Base-by-base conservation (phyloP, 2,329 filamentous ascomycete genomes). In the Hypomyces perniciosus region DNA sequence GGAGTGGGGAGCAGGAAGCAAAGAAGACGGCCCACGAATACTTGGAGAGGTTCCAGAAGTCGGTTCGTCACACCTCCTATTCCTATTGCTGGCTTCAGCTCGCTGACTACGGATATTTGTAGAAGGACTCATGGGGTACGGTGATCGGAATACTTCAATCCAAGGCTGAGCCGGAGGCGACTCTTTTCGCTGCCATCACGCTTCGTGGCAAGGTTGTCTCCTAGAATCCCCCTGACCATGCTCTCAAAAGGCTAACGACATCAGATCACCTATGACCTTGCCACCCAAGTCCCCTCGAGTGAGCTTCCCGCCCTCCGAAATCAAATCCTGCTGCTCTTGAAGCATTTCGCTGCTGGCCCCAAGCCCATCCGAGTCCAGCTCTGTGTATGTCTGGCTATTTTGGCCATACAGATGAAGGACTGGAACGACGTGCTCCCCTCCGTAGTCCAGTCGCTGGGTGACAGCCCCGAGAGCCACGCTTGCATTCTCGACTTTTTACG, bases 1-100 rank as follows among this genome's bases (percentile, higher is more conserved):
- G 90, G 67, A 88, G 86, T 71, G 86, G 84, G 59, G 84, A 92
- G 65, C 81, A 86, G 64, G 80, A 86, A 58, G 83, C 88, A 65
- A 97, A 97, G 76, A 85, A 86, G 68, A 86, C 90, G 69, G 91
- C 90, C 54, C 91, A 96, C 66, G 84, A 92, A 67, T 99, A 86
- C 68, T 78, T 99, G 54, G 88, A 95, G 72, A 85, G 83, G 61
- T 99, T 97, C 72, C 93, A 99, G 80, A 99, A 99, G 82, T 97
- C 93, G 69, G 92, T 96, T 71, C 50, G 70, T 62, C 10, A 30
- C 40, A 12, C 39, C 9, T 26, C 27, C 30, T 6, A 4, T 10
- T 41, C 5, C 28, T 13, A 9, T 31, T 10, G 13, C 5, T 13
- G 20, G 7, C 6, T 6, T 33, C 10, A 27, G 29, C 20, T 40